phyloP scores from a whole-genome alignment of 106 monocot genomes.

The Dioscorea zingiberensis region DNA sequence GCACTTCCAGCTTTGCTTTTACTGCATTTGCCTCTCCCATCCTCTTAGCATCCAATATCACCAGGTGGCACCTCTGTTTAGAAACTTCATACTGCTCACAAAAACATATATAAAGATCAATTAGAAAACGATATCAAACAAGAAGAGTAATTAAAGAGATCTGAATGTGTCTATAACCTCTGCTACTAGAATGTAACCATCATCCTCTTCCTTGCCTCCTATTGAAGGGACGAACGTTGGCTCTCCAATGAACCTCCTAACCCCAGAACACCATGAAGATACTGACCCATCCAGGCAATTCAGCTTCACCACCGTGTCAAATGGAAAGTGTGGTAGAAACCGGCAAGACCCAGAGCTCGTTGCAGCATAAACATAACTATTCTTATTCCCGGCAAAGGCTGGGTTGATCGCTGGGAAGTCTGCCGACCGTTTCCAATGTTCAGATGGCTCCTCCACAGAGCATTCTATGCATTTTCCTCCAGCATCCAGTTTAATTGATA shows the following conservation, averaged over 20 bases:
- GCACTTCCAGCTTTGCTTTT: slow-evolving; percentile 77
- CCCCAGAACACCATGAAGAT: slow-evolving; percentile 49
- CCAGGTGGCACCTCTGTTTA: slow-evolving; percentile 65
- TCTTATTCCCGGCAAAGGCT: slow-evolving; percentile 36
- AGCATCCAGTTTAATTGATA: slow-evolving; percentile 36
- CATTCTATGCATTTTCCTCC: slow-evolving; percentile 20
- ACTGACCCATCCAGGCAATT: slow-evolving; percentile 28
- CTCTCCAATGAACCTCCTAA: slow-evolving; percentile 68
- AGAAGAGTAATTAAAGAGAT: neutral
- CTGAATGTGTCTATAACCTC: slow-evolving; percentile 42
- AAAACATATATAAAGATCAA: neutral
- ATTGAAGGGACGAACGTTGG: slow-evolving; percentile 60
- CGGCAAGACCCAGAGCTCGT: slow-evolving; percentile 41
- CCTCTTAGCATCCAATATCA: slow-evolving; percentile 64
- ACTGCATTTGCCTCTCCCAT: slow-evolving; percentile 48
- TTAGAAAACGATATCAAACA: neutral
- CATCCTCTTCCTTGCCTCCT: slow-evolving; percentile 62
- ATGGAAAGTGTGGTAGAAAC: slow-evolving; percentile 73
- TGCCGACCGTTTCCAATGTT: slow-evolving; percentile 41
- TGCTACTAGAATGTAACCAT: slow-evolving; percentile 66
- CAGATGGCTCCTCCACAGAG: slow-evolving; percentile 19
- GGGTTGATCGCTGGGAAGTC: slow-evolving; percentile 83
- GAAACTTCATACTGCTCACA: slow-evolving; percentile 70
- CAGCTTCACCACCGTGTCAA: slow-evolving; percentile 66
- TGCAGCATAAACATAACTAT: slow-evolving; percentile 44